phyloP scores from a whole-genome alignment of 306 rosid genomes.

The Prunus fruticosa region DNA sequence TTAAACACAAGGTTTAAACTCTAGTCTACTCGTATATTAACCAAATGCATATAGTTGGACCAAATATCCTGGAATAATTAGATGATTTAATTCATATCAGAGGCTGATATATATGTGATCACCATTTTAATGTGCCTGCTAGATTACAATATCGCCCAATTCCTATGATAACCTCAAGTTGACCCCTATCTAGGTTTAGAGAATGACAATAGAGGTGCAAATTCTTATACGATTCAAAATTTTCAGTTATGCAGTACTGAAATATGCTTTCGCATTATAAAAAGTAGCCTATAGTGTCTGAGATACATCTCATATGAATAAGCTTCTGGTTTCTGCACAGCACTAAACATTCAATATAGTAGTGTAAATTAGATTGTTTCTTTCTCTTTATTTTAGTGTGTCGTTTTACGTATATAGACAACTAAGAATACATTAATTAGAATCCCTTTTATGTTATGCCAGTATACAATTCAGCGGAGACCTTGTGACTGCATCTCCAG shows the following conservation, averaged over 20 bases:
- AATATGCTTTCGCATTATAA: background rate
- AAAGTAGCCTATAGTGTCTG: no score
- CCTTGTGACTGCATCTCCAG: conserved; percentile 81
- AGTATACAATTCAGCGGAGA: conserved; percentile 78
- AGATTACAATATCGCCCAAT: no score
- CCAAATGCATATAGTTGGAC: no score
- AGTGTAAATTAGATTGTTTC: background rate
- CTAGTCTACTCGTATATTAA: no score
- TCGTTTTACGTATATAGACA: background rate
- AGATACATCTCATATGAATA: background rate
- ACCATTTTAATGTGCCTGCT: no score
- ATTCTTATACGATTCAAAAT: no score
- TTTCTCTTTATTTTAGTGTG: background rate
- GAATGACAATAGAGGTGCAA: background rate
- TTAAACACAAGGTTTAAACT: no score
- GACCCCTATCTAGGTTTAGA: background rate
- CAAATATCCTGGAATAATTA: no score
- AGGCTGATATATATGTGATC: no score
- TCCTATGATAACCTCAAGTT: background rate
- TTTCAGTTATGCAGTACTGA: background rate
- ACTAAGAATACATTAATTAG: background rate
- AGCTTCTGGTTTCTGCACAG: background rate
- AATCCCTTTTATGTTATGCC: conserved; percentile 26
- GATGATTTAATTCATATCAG: no score
- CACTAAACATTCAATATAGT: background rate